Evolutionary conservation across 2,329 filamentous ascomycete genomes (phyloP), one percentile per base, ranked within the genome.

Genomic region (Macrophomina phaseolina): DNA sequence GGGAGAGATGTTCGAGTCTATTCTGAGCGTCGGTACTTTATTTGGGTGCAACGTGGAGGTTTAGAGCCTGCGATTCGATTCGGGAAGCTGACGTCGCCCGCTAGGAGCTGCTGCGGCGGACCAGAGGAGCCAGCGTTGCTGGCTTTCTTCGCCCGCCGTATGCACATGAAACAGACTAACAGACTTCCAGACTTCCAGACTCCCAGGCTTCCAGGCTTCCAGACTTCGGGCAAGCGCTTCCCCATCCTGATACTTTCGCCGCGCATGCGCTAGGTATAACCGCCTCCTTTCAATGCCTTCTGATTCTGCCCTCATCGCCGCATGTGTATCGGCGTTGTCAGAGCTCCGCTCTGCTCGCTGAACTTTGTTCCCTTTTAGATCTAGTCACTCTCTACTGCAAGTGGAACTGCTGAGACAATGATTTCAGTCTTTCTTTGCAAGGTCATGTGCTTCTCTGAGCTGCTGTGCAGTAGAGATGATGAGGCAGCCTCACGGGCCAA

Each of bases 1-100:
- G 46, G 12, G 16, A 32, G 61, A 42, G 36, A 23, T n/a, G 18
- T 11, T 16, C 5, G 36, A 23, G 34, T 32, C 16, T 52, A 8
- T 45, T 5, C 11, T 32, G 46, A 30, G 30, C n/a, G 58, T 49
- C 9, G 16, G 9, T 38, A 32, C 16, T 55, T 36, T 12, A 38
- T 18, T 55, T 23, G 9, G 51, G 51, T 64, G 61, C 61, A 64
- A 64, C 61, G 61, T 64, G 49, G 61, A 62, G 58, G 42, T 34
- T 64, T 28, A 11, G 49, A 64, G 48, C 61, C 53, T 53, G 48
- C 34, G 46, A 45, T 48, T 45, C 42, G 42, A 45, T 48, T 45
- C 42, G 42, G 30, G 49, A n/a, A 64, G 61, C 61, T 64, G 61
- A 64, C 36, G 61, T 64, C 48, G 61, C 18, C 34, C 12, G 18